Evolutionary conservation across 495 filamentous ascomycete genomes (phyloP), one percentile per base, ranked within the genome.

Genomic region (Aspergillus affinis): DNA sequence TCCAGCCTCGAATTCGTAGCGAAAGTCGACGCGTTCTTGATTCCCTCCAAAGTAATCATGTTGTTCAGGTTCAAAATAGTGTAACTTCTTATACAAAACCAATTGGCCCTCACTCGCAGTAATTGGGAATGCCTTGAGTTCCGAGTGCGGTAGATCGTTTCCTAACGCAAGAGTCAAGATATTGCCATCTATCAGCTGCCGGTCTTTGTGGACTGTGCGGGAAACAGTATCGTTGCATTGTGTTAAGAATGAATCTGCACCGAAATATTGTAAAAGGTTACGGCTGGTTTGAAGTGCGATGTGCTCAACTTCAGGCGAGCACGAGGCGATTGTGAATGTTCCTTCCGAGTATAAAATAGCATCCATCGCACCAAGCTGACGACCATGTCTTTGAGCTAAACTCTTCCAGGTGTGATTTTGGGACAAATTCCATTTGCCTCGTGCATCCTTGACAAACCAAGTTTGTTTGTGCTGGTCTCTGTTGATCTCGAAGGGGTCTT

Each of bases 241-340:
- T 27, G 62, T 47, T 44, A 86, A 78, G 32, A 73, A 67, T n/a
- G 81, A 70, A 67, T 86, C 84, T 32, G 83, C 84, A 60, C 67
- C 73, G 69, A 82, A 86, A 61, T 86, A 86, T 61, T 86, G 84
- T 58, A 78, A 75, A 2, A 86, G 71, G 60, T 86, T 87, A 41
- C 83, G 77, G 21, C 83, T 78, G n/a, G 85, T 74, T 56, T 86
- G 84, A 12, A 83, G 65, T 1, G 81, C 83, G 29, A 79, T 58
- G 48, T 65, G 53, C 13, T 65, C 60, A 19, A 66, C 65, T 17
- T 64, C 64, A 19, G 48, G 29, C 19, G 69, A 69, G 57, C 71
- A 68, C 57, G 66, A 56, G 51, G 55, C 63, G 54, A 86, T 83
- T 6, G 64, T 60, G 54, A 87, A 83, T 21, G 61, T 62, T 17